Evolutionary conservation across 495 filamentous ascomycete species (phyloP).

Genomic region (Penicillium dipodomyicola): DNA sequence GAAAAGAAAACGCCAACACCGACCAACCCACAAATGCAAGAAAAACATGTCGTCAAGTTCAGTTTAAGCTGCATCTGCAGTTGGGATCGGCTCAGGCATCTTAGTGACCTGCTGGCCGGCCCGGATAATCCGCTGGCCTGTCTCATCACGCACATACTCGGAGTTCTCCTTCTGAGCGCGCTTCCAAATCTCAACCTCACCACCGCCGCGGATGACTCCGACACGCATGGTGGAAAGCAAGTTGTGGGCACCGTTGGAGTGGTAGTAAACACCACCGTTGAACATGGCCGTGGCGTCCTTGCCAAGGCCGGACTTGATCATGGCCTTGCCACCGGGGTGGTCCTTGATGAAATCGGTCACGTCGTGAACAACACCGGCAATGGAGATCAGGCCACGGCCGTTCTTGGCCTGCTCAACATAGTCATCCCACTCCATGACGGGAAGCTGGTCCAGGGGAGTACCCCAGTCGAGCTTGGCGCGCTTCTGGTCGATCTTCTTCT

Average conservation of each 20-base stretch:
- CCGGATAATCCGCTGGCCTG: slow-evolving; percentile 80
- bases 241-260: slow-evolving; percentile 98
- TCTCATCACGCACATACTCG: slow-evolving; percentile 73
- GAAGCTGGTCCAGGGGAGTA: slow-evolving; percentile 86
- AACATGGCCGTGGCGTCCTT: slow-evolving; percentile 99
- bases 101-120: slow-evolving; percentile 90
- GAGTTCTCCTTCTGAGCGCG: slow-evolving; percentile 83
- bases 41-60: slow-evolving; percentile 11
- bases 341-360: slow-evolving; percentile 93
- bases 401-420: slow-evolving; percentile 85
- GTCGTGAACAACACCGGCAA: slow-evolving; percentile 96
- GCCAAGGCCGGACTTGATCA: slow-evolving; percentile 89
- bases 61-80: slow-evolving; percentile 47
- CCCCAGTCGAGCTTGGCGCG: slow-evolving; percentile 92
- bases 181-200: slow-evolving; percentile 99
- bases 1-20: slow-evolving; percentile 26
- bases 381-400: slow-evolving; percentile 80
- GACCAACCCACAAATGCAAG: slow-evolving; percentile 27
- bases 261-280: slow-evolving; percentile 98
- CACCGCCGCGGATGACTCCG: slow-evolving; percentile 92
- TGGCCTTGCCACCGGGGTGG: slow-evolving; percentile 93
- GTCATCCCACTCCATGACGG: slow-evolving; percentile 95
- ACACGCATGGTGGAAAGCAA: slow-evolving; percentile 94
- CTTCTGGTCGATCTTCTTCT: slow-evolving; percentile 99
- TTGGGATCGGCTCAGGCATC: slow-evolving; percentile 54